Evolutionary conservation across 1,284 basidiomycete species (phyloP), one percentile per base, ranked within the genome.

Genomic region (Boletus hoseneyae): DNA sequence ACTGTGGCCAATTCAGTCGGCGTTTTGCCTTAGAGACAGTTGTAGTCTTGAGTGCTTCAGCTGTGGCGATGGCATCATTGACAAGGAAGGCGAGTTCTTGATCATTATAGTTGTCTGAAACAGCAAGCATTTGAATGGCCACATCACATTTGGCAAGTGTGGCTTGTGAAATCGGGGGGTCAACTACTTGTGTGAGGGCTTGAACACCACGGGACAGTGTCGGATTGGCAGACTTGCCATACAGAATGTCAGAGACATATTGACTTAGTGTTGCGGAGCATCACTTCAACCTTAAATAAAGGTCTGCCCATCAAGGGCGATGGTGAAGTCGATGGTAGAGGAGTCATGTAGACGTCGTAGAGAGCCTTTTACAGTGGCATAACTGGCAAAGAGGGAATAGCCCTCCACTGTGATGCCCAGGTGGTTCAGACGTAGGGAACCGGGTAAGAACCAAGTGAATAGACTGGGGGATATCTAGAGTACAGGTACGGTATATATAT

Each of bases 1-100:
- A 56, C 25, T 43, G 50, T 2, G 33, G 49, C 52, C 51, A 56
- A 11, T 42, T 19, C 19, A 30, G 30, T 3, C 19, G 19, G 5
- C 23, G 11, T 36, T 45, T 45, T 9, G 37, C 42, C 2, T 50
- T 32, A 11, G 37, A 29, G 12, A 50, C 19, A 2, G 48, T n/a
- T 29, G 30, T 13, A 4, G 42, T 42, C 25, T 50, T 30, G 6
- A 50, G 48, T 0, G 42, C 48, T 19, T 50, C 42, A 3, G 42
- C 36, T 0, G 8, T 3, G 0, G 42, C 23, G 1, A 18, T 49
- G 2, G 7, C 2, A 0, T 47, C 39, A n/a, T 42, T 30, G 3
- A 42, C 0, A 0, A 16, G 1, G 0, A 48, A 11, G 2, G 27
- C 18, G 13, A 47, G 35, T n/a, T 43, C 35, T 10, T 11, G 4